phyloP scores from a whole-genome alignment of 2,329 filamentous ascomycete genomes.

The Hypoxylon sp. region DNA sequence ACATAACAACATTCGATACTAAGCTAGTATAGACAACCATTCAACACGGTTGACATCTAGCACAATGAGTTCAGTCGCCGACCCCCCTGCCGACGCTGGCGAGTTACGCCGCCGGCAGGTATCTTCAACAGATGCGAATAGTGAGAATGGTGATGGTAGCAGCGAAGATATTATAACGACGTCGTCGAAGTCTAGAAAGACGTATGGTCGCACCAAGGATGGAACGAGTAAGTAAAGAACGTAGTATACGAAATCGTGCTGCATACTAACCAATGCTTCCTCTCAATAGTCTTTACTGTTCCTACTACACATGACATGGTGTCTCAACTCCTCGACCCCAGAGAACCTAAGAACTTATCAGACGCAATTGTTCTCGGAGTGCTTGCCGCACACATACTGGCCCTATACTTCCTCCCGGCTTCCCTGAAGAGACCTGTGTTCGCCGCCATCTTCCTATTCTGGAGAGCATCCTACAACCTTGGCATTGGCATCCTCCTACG shows the following conservation, averaged over 20 bases:
- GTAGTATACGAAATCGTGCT: conserved; percentile 16
- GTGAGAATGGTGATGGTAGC: conserved; percentile 32
- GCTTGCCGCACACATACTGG: conserved; percentile 79
- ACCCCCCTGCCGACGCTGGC: conserved; percentile 42
- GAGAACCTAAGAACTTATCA: conserved; percentile 94
- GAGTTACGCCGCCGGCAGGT: conserved; percentile 52
- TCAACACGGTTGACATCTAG: conserved; percentile 17
- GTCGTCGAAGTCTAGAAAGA: conserved; percentile 70
- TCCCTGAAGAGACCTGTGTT: conserved; percentile 81
- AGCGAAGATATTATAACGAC: conserved; percentile 39
- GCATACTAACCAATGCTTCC: conserved; percentile 26
- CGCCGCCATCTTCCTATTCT: conserved; percentile 88
- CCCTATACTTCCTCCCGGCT: conserved; percentile 80
- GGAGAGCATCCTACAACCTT: conserved; percentile 92
- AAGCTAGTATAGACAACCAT: conserved; percentile 14
- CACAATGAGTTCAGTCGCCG: conserved; percentile 47
- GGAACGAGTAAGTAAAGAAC: conserved; percentile 80
- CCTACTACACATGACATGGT: conserved; percentile 99
- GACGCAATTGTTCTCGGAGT: conserved; percentile 86
- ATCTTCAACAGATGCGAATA: conserved; percentile 28
- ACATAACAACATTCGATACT: conserved; percentile 39
- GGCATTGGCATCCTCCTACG: conserved; percentile 93
- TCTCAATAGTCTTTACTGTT: conserved; percentile 85
- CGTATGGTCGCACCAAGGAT: conserved; percentile 90
- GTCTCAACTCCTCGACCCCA: conserved; percentile 93